Evolutionary conservation across 2,329 filamentous ascomycete species (phyloP).

Genomic region (Seiridium unicorne): DNA sequence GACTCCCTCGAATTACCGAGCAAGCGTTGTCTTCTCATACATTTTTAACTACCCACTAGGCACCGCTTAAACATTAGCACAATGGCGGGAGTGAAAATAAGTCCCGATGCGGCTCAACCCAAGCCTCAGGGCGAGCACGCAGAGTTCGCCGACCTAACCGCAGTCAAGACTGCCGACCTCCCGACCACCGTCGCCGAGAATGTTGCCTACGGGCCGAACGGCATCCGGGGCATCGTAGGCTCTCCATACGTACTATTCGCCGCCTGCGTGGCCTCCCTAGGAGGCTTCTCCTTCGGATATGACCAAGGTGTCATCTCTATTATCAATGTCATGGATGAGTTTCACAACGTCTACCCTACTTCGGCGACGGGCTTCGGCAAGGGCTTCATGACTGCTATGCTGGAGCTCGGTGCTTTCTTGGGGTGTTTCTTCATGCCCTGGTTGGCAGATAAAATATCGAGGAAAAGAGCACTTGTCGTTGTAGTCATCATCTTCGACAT

Average conservation of each 20-base stretch:
- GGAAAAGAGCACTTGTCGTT: slow-evolving; percentile 39
- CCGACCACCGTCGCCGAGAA: neutral
- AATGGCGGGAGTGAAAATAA: neutral
- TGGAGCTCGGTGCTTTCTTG: slow-evolving; percentile 37
- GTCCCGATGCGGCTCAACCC: neutral
- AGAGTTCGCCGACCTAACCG: neutral
- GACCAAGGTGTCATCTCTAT: slow-evolving; percentile 37
- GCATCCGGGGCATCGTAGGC: neutral
- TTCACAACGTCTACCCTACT: slow-evolving; percentile 34
- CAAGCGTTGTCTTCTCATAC: neutral
- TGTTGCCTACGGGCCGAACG: neutral
- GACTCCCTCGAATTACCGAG: neutral
- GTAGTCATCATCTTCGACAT: slow-evolving; percentile 37
- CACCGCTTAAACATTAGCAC: neutral
- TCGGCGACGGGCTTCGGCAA: slow-evolving; percentile 32
- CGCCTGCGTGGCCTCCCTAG: slow-evolving; percentile 39
- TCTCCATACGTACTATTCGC: slow-evolving; percentile 37
- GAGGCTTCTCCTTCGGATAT: slow-evolving; percentile 45
- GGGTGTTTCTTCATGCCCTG: slow-evolving; percentile 31
- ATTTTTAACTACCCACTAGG: neutral
- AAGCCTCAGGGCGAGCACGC: neutral
- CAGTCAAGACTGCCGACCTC: neutral
- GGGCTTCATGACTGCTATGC: slow-evolving; percentile 41
- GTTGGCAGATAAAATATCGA: slow-evolving; percentile 38
- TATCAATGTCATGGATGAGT: slow-evolving; percentile 43